Evolutionary conservation across 305 asterid genomes (phyloP).

Genomic region (Caryopteris hybrid): DNA sequence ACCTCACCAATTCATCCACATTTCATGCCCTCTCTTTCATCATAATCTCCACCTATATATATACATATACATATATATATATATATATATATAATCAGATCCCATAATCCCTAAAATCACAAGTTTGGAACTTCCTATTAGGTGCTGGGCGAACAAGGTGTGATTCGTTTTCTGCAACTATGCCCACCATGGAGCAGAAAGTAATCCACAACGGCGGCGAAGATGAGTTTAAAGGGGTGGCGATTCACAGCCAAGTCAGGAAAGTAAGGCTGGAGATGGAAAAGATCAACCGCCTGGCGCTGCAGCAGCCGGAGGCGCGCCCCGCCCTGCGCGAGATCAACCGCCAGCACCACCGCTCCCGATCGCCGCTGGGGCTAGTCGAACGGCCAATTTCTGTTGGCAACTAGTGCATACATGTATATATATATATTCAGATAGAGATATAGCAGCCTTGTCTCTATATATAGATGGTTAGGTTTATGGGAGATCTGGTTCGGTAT

Average conservation of each 20-base stretch:
- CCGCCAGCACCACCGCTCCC: constrained; percentile 34
- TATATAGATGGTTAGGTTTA: not conserved
- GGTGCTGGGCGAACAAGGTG: constrained; percentile 3
- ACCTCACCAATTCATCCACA: constrained; percentile 32
- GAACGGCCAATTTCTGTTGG: constrained; percentile 43
- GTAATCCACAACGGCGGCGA: constrained; percentile 6
- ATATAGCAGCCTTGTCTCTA: not conserved
- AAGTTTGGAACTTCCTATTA: not conserved
- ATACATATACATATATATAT: too few species aligned
- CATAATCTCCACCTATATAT: not conserved
- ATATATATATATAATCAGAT: constrained; percentile 25
- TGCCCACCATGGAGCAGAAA: constrained; percentile 28
- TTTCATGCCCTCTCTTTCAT: constrained; percentile 7
- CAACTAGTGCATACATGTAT: constrained; percentile 7
- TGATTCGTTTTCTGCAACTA: not conserved
- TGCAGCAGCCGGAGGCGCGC: constrained; percentile 44
- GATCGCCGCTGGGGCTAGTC: constrained; percentile 48
- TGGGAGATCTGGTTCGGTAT: not conserved
- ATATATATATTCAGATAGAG: not conserved
- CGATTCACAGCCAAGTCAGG: constrained; percentile 62
- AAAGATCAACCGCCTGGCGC: constrained; percentile 34
- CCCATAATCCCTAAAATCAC: not conserved
- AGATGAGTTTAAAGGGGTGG: constrained; percentile 36
- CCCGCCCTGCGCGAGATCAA: constrained; percentile 23
- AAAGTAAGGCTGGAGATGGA: constrained; percentile 66